These are phyloP conservation scores for Vanilla planifolia DNA, from an alignment of 106 monocot species.

Conservation along the genomic window DNA sequence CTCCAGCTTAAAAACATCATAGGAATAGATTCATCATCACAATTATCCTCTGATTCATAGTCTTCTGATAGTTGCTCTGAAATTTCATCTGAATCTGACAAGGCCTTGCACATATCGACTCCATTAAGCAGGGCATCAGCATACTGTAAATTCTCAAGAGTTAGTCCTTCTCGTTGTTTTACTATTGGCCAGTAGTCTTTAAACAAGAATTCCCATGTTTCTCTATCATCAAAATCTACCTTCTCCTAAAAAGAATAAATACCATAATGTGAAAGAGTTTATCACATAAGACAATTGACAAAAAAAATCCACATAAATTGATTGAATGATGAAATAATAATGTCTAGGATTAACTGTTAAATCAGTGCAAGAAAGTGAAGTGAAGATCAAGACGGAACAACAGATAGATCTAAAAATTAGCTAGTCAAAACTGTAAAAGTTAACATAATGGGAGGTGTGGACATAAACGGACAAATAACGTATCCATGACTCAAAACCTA, in stretches of 20 bases:
- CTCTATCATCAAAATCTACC: slow-evolving; percentile 51
- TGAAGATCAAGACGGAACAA: no score
- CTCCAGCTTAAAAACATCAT: slow-evolving; percentile 11
- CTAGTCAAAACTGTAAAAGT: no score
- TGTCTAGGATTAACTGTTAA: no score
- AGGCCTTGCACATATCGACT: slow-evolving; percentile 9
- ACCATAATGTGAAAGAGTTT: background rate
- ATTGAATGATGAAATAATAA: no score
- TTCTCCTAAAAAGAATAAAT: slow-evolving; percentile 27
- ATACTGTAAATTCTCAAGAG: slow-evolving; percentile 33
- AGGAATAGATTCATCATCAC: slow-evolving; percentile 17
- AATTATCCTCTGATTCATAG: slow-evolving; percentile 22
- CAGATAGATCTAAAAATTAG: no score
- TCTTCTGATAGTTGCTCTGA: slow-evolving; percentile 13
- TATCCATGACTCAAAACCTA: no score
- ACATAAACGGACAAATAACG: no score
- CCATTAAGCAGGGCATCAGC: slow-evolving; percentile 35
- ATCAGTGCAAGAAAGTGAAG: no score
- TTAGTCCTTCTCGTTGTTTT: slow-evolving; percentile 47
- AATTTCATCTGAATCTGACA: slow-evolving; percentile 19
- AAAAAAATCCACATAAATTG: no score
- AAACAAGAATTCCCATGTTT: slow-evolving; percentile 47
- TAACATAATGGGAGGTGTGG: no score
- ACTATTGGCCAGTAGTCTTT: slow-evolving; percentile 73
- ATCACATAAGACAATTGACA: background rate